Conservation (phyloP, 1,284 basidiomycete genomes). For the Irpex sp. region DNA sequence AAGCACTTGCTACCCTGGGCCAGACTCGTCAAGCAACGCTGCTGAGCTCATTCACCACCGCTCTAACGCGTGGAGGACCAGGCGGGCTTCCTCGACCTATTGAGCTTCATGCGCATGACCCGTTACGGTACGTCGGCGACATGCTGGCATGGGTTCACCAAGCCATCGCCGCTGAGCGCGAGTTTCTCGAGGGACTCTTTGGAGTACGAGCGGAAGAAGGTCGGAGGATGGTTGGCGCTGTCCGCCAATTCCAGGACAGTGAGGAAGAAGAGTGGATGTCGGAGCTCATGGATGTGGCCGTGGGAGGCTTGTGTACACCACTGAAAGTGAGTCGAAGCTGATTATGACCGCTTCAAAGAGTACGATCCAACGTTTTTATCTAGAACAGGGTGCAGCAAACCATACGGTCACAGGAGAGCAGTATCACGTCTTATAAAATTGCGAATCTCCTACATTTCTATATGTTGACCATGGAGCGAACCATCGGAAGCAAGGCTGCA, state of each 20-base stretch:
- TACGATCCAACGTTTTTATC: neutral
- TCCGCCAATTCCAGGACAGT: constrained; percentile 47
- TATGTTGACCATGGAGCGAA: constrained; percentile 85
- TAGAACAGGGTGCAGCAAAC: constrained; percentile 89
- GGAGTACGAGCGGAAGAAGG: constrained; percentile 48
- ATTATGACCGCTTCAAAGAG: neutral
- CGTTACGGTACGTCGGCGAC: constrained; percentile 92
- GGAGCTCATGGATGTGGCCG: constrained; percentile 76
- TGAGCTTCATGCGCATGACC: constrained; percentile 96
- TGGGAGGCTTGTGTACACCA: constrained; percentile 83
- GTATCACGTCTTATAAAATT: constrained; percentile 87
- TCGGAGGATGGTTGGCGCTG: constrained; percentile 72
- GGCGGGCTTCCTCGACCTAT: constrained; percentile 89
- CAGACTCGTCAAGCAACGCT: constrained; percentile 80
- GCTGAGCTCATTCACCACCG: constrained; percentile 77
- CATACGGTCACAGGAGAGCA: constrained; percentile 87
- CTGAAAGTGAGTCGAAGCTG: constrained; percentile 52
- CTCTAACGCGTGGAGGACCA: constrained; percentile 86
- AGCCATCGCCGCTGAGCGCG: constrained; percentile 88
- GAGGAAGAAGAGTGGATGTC: constrained; percentile 79
- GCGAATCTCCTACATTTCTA: constrained; percentile 96
- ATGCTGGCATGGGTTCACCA: constrained; percentile 99
- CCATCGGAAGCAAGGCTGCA: constrained; percentile 78
- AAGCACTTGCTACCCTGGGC: constrained; percentile 73
- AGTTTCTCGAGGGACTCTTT: constrained; percentile 86